Percentiles rank a stretch among this genome's conserved stretches.
These are phyloP conservation scores for Poterioochromonas sp. DNA, from an alignment of 352 stramenopile species.

Conservation along the genomic window DNA sequence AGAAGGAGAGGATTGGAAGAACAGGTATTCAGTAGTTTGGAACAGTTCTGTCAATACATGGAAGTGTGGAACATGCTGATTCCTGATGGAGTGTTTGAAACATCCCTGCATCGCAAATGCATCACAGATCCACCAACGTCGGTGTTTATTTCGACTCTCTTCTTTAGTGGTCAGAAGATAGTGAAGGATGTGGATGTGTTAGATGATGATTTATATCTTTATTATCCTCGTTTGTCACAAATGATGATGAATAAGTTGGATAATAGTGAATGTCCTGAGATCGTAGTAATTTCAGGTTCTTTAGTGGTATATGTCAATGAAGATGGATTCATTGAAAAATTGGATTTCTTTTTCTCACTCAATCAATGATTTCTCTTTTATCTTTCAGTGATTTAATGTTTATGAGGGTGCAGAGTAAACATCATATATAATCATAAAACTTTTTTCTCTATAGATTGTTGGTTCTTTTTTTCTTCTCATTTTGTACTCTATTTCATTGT, in stretches of 20 bases:
- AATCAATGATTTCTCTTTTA: too few species aligned
- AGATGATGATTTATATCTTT: constrained; percentile 3
- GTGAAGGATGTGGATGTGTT: constrained; percentile 1
- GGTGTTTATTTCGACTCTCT: neutral
- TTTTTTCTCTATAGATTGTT: too few species aligned
- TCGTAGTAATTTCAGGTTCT: neutral
- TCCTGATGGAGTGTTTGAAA: neutral
- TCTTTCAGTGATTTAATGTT: too few species aligned
- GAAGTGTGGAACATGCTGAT: neutral
- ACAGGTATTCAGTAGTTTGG: neutral
- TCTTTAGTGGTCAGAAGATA: neutral
- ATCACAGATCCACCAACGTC: neutral
- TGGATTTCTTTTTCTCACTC: too few species aligned
- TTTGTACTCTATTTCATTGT: too few species aligned
- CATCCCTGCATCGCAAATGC: neutral
- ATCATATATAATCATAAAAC: too few species aligned
- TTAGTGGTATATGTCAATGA: too few species aligned
- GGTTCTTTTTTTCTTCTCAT: too few species aligned
- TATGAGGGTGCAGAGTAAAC: too few species aligned
- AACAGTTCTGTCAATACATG: neutral
- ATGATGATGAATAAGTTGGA: neutral
- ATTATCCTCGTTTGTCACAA: neutral
- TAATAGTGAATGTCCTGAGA: neutral
- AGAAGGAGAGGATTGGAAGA: neutral
- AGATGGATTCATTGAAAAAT: too few species aligned